These are phyloP conservation scores for Sophora flavescens DNA, from an alignment of 306 rosid genomes.

Conservation along the genomic window DNA sequence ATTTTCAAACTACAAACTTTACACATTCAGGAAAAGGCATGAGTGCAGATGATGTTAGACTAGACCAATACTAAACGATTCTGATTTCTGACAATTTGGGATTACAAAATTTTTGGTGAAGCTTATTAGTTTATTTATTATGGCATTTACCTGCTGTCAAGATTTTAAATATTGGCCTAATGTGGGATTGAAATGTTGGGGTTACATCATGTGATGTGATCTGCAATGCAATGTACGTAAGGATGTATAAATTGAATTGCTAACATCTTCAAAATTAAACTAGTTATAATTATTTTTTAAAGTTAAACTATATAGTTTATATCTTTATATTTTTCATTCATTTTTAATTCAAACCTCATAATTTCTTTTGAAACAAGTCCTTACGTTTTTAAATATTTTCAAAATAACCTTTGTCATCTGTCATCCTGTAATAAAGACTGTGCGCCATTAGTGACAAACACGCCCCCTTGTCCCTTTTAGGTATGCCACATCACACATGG, in stretches of 20 bases:
- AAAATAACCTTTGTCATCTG: neutral
- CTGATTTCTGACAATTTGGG: neutral
- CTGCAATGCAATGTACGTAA: too few relatives aligned
- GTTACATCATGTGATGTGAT: neutral
- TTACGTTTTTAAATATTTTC: neutral
- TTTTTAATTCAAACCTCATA: too few relatives aligned
- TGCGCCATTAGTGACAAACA: neutral
- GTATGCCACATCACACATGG: too few relatives aligned
- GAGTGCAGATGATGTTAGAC: neutral
- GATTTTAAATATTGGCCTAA: too few relatives aligned
- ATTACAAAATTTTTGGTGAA: neutral
- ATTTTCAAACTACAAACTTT: conserved; percentile 2
- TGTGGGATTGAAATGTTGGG: neutral
- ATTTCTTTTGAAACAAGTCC: neutral
- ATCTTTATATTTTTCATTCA: neutral
- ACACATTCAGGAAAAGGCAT: neutral
- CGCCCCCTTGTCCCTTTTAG: too few relatives aligned
- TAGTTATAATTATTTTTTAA: too few relatives aligned
- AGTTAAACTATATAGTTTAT: too few relatives aligned
- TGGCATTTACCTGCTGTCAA: neutral
- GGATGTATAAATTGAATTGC: too few relatives aligned
- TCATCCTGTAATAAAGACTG: too few relatives aligned
- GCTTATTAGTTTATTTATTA: neutral
- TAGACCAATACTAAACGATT: neutral
- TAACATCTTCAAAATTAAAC: too few relatives aligned